Base-by-base conservation (phyloP, 768 basidiomycete genomes). In the Cantharellus anzutake region DNA sequence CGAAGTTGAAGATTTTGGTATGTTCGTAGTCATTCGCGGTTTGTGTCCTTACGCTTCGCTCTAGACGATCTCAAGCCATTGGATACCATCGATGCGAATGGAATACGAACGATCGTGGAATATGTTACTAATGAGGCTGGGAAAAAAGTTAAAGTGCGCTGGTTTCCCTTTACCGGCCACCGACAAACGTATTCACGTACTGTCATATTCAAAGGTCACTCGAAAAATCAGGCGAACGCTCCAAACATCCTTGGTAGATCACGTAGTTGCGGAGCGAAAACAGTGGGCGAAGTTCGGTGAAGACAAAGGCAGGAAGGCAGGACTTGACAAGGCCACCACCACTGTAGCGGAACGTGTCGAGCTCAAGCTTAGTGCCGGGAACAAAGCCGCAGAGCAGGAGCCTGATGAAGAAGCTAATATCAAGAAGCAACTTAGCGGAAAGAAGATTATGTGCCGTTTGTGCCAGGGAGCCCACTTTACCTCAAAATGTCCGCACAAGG, bases 401-500 rank as follows among this genome's bases (percentile, higher is more conserved):
- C 77, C 75, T 59, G 73, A 79, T 4, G 76, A 78, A 5, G 84
- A 85, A 66, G 80, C 85, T 60, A 69, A 73, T 51, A 68, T 82
- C 64, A 89, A 89, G 70, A 71, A 69, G 5, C 80, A 80, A 62
- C 78, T 86, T 1, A 64, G 62, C 41, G 64, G 63, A 58, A 90
- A 90, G 68, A 91, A 91, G 68, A 87, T 99, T 63, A 72, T 77
- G 51, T 99, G 96, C 77, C 79, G 96, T 64, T 73, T 96, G 59
- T 98, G 96, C 74, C 89, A 94, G 69, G 96, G 94, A 58, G 86
- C 86, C 64, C 96, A 98, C 74, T 98, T 93, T 72, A 99, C 96
- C 11, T 86, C 92, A 63, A 92, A 93, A 71, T 98, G 96, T 78
- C 96, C 96, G 3, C 93, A 92, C 78, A 96, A 92, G 73, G 92